Percentiles rank a stretch among this genome's conserved stretches.
Evolutionary conservation across 352 stramenopile species (phyloP).

Genomic region (Pythium scleroteichum): DNA sequence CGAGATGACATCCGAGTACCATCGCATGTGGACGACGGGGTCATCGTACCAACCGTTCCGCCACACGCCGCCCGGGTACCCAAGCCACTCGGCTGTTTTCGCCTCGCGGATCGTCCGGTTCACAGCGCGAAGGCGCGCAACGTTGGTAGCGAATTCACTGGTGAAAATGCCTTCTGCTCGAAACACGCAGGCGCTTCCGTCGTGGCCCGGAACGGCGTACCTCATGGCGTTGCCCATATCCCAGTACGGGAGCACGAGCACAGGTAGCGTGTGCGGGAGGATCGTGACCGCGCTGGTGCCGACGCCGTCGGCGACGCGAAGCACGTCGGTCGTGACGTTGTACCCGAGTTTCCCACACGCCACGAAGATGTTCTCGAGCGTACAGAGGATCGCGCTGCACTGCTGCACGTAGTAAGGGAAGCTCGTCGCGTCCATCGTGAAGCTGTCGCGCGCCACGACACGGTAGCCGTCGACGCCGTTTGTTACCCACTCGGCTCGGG

Average conservation of each 20-base stretch:
- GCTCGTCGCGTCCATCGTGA: background rate
- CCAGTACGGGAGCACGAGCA: conserved; percentile 31
- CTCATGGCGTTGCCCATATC: conserved; percentile 12
- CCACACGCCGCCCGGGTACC: conserved; percentile 24
- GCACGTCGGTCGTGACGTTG: conserved; percentile 21
- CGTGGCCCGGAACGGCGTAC: conserved; percentile 18
- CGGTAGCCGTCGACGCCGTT: conserved; percentile 26
- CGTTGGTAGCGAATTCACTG: background rate
- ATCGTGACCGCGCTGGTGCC: background rate
- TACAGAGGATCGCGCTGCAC: conserved; percentile 13
- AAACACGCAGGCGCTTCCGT: conserved; percentile 30
- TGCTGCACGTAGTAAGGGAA: conserved; percentile 15
- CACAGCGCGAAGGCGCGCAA: background rate
- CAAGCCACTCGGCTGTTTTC: conserved; percentile 23
- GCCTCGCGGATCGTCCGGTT: conserved; percentile 12
- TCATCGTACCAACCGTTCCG: conserved; percentile 34
- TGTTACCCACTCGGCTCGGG: no score
- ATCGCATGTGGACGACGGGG: background rate
- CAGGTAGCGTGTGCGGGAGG: conserved; percentile 20
- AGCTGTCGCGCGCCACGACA: conserved; percentile 16
- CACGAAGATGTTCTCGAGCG: conserved; percentile 11
- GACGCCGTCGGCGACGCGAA: conserved; percentile 21
- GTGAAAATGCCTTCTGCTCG: conserved; percentile 12
- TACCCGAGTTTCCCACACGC: conserved; percentile 25
- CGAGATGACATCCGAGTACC: conserved; percentile 28